Conservation (phyloP, 2,329 filamentous ascomycete genomes). For the Ophioceras dolichostomum region DNA sequence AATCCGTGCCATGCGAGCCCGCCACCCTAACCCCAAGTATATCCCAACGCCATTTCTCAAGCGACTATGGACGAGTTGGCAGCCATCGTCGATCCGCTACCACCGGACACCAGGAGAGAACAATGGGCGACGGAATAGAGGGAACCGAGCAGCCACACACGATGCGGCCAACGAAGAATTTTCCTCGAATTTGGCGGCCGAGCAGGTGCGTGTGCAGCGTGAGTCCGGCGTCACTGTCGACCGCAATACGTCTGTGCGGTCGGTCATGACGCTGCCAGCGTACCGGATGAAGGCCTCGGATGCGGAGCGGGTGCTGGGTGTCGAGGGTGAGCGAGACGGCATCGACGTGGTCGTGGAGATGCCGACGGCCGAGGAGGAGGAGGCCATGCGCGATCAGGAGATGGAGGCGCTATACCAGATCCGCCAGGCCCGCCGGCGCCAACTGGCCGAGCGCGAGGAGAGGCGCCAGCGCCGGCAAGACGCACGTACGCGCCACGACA, state of each 20-base stretch:
- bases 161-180: not conserved
- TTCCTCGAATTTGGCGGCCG: not conserved
- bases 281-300: conserved; percentile 65
- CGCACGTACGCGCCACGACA: conserved; percentile 60
- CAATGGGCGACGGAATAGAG: not conserved
- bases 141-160: not conserved
- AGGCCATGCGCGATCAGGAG: conserved; percentile 68
- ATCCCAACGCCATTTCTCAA: conserved; percentile 37
- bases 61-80: conserved; percentile 37
- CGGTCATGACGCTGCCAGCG: conserved; percentile 85
- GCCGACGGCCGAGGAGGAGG: conserved; percentile 69
- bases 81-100: conserved; percentile 4
- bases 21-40: conserved; percentile 33
- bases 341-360: conserved; percentile 85
- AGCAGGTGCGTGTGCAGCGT: not conserved
- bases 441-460: conserved; percentile 66
- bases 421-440: conserved; percentile 60
- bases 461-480: conserved; percentile 57
- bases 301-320: conserved; percentile 70
- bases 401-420: conserved; percentile 94
- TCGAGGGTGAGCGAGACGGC: conserved; percentile 83
- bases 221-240: conserved; percentile 40
- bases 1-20: conserved; percentile 11
- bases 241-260: conserved; percentile 75
- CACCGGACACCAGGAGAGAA: not conserved